Evolutionary conservation across 768 basidiomycete species (phyloP).

Genomic region (Ramaria sp.): DNA sequence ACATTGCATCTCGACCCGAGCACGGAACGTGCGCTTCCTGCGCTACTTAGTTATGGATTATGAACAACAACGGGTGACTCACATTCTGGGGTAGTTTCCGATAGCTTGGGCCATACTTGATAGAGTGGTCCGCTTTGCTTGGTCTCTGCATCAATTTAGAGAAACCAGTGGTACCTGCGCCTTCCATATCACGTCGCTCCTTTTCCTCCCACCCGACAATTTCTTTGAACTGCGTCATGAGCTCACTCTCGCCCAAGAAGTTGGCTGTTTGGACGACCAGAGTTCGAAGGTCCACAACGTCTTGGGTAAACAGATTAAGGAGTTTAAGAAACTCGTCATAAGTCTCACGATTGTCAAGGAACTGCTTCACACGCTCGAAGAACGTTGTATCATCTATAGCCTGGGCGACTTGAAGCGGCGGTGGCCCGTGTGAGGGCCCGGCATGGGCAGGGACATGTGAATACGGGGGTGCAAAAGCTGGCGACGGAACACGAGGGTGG

Average conservation of each 20-base stretch:
- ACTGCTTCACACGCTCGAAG: constrained; percentile 81
- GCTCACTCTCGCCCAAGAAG: constrained; percentile 65
- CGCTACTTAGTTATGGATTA: not conserved
- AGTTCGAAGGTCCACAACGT: constrained; percentile 79
- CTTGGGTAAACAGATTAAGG: constrained; percentile 90
- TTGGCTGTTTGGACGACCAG: constrained; percentile 72
- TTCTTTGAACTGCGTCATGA: constrained; percentile 72
- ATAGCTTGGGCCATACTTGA: constrained; percentile 79
- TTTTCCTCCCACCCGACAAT: constrained; percentile 81
- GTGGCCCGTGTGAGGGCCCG: not conserved
- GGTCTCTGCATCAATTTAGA: constrained; percentile 22
- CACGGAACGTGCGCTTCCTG: constrained; percentile 88
- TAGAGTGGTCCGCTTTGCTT: constrained; percentile 54
- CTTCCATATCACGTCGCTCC: constrained; percentile 22
- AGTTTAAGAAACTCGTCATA: constrained; percentile 95
- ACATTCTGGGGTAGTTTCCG: constrained; percentile 72
- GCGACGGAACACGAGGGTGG: not conserved
- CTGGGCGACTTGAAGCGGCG: not conserved
- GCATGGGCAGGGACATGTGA: constrained; percentile 8
- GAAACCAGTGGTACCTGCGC: constrained; percentile 19
- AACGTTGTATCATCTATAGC: constrained; percentile 60
- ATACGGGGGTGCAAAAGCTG: constrained; percentile 11
- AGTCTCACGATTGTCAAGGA: constrained; percentile 60
- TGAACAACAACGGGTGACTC: constrained; percentile 21
- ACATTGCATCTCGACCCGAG: constrained; percentile 95